These are phyloP conservation scores for Liriodendron chinense DNA, from an alignment of 164 flowering plant genomes.

Conservation along the genomic window DNA sequence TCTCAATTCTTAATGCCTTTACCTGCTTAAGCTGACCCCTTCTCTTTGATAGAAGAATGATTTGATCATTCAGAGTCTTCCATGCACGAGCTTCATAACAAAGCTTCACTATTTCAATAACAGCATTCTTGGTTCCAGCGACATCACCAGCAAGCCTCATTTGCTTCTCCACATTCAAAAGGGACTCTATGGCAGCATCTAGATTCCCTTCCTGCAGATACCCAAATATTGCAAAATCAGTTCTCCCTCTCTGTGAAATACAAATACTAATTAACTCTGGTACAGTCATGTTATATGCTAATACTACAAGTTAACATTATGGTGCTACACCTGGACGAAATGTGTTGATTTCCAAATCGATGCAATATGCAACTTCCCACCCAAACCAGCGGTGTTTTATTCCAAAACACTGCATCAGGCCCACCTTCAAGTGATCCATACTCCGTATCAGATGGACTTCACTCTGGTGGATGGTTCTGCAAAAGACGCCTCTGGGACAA, in stretches of 20 bases:
- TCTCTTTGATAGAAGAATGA: constrained; percentile 70
- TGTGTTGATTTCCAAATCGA: too few relatives aligned
- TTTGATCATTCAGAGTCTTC: constrained; percentile 87
- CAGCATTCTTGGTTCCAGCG: constrained; percentile 72
- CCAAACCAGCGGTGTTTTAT: too few relatives aligned
- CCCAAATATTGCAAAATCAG: neutral
- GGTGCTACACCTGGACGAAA: too few relatives aligned
- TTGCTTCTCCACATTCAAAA: constrained; percentile 82
- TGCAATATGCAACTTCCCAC: too few relatives aligned
- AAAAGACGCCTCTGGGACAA: too few relatives aligned
- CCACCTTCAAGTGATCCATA: too few relatives aligned
- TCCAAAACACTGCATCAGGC: too few relatives aligned
- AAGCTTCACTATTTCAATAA: constrained; percentile 64
- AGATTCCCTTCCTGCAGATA: constrained; percentile 48
- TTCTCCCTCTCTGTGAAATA: neutral
- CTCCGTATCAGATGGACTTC: too few relatives aligned
- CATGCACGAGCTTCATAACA: constrained; percentile 78
- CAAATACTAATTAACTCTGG: too few relatives aligned
- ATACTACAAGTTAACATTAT: too few relatives aligned
- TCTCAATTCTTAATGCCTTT: neutral
- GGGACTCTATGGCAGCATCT: constrained; percentile 61
- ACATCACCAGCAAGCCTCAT: constrained; percentile 75
- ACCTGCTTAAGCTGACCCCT: constrained; percentile 97
- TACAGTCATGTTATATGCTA: too few relatives aligned
- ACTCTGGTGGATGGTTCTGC: too few relatives aligned